Evolutionary conservation across 2,329 filamentous ascomycete genomes (phyloP), one percentile per base, ranked within the genome.

Genomic region (Zasmidium angulare): DNA sequence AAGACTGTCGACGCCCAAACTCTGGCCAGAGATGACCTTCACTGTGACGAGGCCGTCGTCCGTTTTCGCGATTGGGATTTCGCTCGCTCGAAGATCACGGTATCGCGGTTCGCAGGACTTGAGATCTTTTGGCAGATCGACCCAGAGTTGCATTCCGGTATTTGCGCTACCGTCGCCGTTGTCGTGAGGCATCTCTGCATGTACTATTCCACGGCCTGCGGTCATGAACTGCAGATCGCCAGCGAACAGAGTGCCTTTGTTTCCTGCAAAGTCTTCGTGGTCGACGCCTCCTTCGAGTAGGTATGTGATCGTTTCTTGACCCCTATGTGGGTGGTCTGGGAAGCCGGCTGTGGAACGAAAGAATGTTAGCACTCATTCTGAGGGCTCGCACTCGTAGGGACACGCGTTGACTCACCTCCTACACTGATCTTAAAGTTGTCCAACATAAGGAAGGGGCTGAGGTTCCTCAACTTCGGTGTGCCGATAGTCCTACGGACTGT

Each of bases 191-290:
- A 98, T 97, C 62, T 98, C 93, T 40, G 93, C 91, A 76, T 98
- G 95, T 75, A 97, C 89, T 69, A 98, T 96, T 46, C 93, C 93
- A 20, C 84, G 81, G 2, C 93, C 93, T 0, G 93, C 93, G 0
- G 93, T 97, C 95, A 98, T 98, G 82, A 98, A 98, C 74, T 98
- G 93, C 50, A 98, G 78, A 73, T 97, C 93, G n/a, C 93, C 93
- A 0, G 89, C 78, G 61, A 88, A 83, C 67, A 98, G 91, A 2
- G 89, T 95, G 59, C 93, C 95, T 52, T 83, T 83, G 78, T 95
- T 88, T 12, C 92, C 92, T 1, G 90, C 88, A 68, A 96, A 96
- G 75, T 96, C 92, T 78, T 96, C 92, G 72, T 96, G 92, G 77
- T 96, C 91, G 60, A 96, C 86, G 2, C 85, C 90, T 65, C 93